Evolutionary conservation across 306 rosid species (phyloP), one percentile per base, ranked within the genome.

Genomic region (Glycine tomentella): DNA sequence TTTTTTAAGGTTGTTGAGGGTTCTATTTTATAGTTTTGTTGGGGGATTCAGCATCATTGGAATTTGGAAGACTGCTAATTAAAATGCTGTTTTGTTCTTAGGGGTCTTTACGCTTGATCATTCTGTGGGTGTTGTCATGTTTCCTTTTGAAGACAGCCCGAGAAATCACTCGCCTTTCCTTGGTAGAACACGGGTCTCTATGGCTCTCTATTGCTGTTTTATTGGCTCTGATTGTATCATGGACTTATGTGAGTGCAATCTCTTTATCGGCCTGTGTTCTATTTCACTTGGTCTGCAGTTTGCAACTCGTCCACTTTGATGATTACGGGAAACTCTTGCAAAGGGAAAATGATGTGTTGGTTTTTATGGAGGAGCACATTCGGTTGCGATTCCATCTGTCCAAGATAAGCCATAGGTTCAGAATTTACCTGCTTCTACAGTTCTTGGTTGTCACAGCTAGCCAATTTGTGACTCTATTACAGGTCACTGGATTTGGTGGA

Each of bases 271-370:
- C 69, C 17, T 62, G 69, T 34, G 69, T 33, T 62, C 45, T 62
- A 12, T 62, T 62, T 33, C 69, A 62, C 69, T 33, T 62, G 69
- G 69, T 62, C 15, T 62, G 45, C 69, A 33, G 15, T 62, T 33
- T 62, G 69, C 8, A 62, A 34, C 16, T 62, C n/a, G 34, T 62
- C 34, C 69, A 62, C 52, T 88, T 88, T 6, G 86, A 81, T 49
- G 87, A 87, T 69, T 90, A 86, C 15, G 87, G 86, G 62, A 81
- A 87, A 79, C 86, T 90, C 74, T 70, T 90, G 85, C 86, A 87
- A 68, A 86, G 91, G 53, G 88, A 87, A 62, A 62, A 12, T 61
- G 69, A 62, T 62, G 69, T 5, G 45, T 12, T 62, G 66, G 3
- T 59, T 59, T 59, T 59, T 25, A 10, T 59, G 69, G 17, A 62